A percentile compares a stretch with the other conserved stretches of the same genome.
Conservation (phyloP, 768 basidiomycete genomes). For the Leucocoprinus leucothites region DNA sequence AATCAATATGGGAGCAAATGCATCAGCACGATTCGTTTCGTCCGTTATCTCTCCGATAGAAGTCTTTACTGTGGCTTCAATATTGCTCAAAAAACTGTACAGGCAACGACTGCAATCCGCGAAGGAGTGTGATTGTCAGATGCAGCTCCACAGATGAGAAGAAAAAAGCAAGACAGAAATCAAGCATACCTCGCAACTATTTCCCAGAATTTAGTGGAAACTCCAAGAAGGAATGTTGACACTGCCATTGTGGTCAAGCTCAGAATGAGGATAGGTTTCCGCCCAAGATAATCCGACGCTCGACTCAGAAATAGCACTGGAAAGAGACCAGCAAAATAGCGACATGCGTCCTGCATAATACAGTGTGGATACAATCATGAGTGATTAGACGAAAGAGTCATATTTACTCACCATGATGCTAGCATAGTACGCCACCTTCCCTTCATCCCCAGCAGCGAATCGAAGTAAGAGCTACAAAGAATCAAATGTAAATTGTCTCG, state of each 20-base stretch:
- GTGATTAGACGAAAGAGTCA: no score
- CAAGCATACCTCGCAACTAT: no score
- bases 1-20: conserved; percentile 36
- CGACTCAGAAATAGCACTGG: conserved; percentile 52
- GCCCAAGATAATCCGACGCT: conserved; percentile 44
- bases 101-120: conserved; percentile 37
- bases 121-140: no score
- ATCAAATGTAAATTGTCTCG: no score
- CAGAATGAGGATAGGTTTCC: conserved; percentile 45
- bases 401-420: conserved; percentile 37
- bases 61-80: conserved; percentile 47
- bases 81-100: conserved; percentile 56
- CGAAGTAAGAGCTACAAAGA: conserved; percentile 32
- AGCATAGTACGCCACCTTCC: conserved; percentile 54
- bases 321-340: conserved; percentile 45
- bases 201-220: no score
- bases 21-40: conserved; percentile 36
- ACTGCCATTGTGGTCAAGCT: conserved; percentile 42
- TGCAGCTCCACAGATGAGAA: no score
- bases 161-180: no score
- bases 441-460: conserved; percentile 45
- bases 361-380: no score
- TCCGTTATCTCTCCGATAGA: conserved; percentile 42
- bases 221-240: conserved; percentile 41
- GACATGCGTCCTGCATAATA: conserved; percentile 43